Evolutionary conservation across 345 rosid genomes (phyloP).

Genomic region (Limnanthes douglasii): DNA sequence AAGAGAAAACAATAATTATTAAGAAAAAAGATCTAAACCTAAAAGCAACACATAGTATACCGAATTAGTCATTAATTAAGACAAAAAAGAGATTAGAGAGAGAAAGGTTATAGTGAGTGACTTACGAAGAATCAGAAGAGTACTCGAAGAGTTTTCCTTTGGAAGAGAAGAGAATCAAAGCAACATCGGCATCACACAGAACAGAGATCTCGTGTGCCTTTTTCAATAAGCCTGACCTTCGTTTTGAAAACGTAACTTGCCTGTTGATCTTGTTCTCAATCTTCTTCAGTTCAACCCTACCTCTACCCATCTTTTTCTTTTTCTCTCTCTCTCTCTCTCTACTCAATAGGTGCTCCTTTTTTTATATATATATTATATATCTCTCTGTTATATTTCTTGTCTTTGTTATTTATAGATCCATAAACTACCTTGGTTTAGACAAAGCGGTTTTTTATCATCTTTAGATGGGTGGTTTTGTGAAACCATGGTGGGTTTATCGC

Average conservation of each 20-base stretch:
- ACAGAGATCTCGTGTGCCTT: slow-evolving; percentile 89
- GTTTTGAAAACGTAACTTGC: slow-evolving; percentile 83
- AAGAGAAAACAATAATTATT: slow-evolving; percentile 2
- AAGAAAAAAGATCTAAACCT: slow-evolving; percentile 5
- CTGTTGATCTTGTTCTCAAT: slow-evolving; percentile 89
- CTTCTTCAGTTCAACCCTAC: slow-evolving; percentile 82
- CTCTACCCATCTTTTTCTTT: slow-evolving; percentile 48
- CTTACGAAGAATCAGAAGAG: slow-evolving; percentile 60
- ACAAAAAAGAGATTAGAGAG: not conserved
- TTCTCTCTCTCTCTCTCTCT: no score
- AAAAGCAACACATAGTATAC: slow-evolving; percentile 9
- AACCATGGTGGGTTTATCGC: no score
- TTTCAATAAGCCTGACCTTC: slow-evolving; percentile 64
- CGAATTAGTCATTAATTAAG: not conserved
- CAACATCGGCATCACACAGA: slow-evolving; percentile 73
- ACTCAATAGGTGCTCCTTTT: no score
- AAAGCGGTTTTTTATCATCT: no score
- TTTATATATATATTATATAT: no score
- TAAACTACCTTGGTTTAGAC: no score
- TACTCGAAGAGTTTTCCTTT: slow-evolving; percentile 77
- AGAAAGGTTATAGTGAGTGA: no score
- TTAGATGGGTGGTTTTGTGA: no score
- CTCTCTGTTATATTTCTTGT: no score
- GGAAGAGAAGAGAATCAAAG: slow-evolving; percentile 66
- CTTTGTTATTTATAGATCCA: no score